Percentiles rank a stretch among this genome's conserved stretches.
These are phyloP conservation scores for Lichtheimia ornata DNA, from an alignment of 371 early-diverging fungal species.

Conservation along the genomic window DNA sequence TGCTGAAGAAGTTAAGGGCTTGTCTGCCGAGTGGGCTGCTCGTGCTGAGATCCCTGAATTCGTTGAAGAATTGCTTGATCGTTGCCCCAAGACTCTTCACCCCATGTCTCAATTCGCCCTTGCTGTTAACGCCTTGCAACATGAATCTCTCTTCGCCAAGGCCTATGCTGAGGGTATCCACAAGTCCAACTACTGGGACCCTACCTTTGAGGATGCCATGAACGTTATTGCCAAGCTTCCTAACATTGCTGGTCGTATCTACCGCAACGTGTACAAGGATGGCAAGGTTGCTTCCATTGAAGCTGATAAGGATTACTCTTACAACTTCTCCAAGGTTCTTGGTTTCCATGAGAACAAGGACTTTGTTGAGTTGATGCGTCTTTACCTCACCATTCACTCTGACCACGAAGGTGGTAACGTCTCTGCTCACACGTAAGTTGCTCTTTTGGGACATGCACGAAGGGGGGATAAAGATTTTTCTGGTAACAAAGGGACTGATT, in stretches of 20 bases:
- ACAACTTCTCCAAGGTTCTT: conserved; percentile 92
- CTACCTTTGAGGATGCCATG: conserved; percentile 95
- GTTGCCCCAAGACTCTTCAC: conserved; percentile 97
- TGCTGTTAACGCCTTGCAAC: conserved; percentile 95
- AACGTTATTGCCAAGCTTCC: conserved; percentile 98
- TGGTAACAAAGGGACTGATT: conserved; percentile 2
- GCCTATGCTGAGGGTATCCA: conserved; percentile 93
- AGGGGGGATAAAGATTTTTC: conserved; percentile 3
- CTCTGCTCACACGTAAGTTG: conserved; percentile 82
- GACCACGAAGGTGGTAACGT: conserved; percentile 99
- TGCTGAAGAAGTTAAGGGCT: conserved; percentile 83
- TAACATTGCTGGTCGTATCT: conserved; percentile 95
- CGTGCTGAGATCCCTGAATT: conserved; percentile 88
- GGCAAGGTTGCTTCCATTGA: conserved; percentile 89
- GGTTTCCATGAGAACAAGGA: conserved; percentile 87
- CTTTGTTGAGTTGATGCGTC: conserved; percentile 96
- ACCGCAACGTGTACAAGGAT: conserved; percentile 97
- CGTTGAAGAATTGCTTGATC: conserved; percentile 95
- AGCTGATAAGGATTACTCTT: conserved; percentile 87
- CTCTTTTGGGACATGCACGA: neutral
- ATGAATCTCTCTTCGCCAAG: conserved; percentile 94
- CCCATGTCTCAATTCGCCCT: conserved; percentile 98
- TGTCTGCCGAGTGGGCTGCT: conserved; percentile 96
- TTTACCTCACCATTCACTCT: conserved; percentile 98
- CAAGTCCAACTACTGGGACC: conserved; percentile 97